Evolutionary conservation across 2,329 filamentous ascomycete genomes (phyloP), one percentile per base, ranked within the genome.

Genomic region (Alternaria rosae): DNA sequence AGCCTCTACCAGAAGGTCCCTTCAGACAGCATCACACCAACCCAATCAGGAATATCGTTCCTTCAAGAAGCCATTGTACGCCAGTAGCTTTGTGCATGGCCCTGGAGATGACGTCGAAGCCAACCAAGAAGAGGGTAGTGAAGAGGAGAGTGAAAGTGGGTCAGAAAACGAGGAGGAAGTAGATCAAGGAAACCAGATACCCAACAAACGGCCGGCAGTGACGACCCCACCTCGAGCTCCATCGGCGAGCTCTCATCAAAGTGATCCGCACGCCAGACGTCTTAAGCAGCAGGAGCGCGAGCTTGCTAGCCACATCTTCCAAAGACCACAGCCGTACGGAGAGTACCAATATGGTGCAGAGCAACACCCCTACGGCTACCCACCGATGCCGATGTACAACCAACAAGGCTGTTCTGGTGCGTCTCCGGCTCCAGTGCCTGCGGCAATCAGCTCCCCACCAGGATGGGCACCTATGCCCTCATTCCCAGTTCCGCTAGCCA

Each of bases 291-390:
- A 77, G 57, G 76, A 79, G 54, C 70, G 71, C 45, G 72, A 77
- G 28, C 62, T 78, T n/a, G 68, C 71, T 28, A 70, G 74, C 45
- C 77, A 80, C 56, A 65, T 79, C 13, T 61, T 79, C 9, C 75
- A 79, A 47, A 76, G 69, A 23, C 78, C 78, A 35, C 75, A 76
- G 60, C 77, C 78, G 11, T 73, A 76, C 13, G 66, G 72, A 50
- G 70, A 72, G 30, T 72, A 77, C 44, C 73, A 74, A 44, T 74
- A 75, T 54, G 63, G 65, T 26, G 72, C 67, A 42, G 70, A 61
- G 4, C 61, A 70, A 25, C 76, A 75, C 42, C 68, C 74, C 20
- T 61, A 68, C 25, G 54, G 64, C 12, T 66, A 69, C 7, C 64
- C 71, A 32, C 53, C 73, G 25, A 70, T 75, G 64, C 74, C 77